Conservation (phyloP, 164 flowering plant species). For the Paratinospora sagittata region DNA sequence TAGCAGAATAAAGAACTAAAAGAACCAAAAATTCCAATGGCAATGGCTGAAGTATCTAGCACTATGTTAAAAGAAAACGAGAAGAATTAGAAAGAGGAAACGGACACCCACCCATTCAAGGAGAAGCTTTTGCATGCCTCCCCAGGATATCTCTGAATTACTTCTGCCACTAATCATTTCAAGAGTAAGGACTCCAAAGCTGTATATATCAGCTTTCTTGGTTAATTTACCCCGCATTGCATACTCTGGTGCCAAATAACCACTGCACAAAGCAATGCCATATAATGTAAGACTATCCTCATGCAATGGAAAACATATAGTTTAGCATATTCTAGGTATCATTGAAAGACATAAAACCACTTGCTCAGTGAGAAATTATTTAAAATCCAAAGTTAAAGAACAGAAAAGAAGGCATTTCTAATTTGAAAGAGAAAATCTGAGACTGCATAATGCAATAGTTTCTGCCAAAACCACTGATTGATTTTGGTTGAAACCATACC, state of each 20-base stretch:
- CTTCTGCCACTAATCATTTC: slow-evolving; percentile 66
- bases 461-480: too few species aligned
- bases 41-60: too few species aligned
- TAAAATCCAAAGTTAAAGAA: background rate
- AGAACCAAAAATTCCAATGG: too few species aligned
- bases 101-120: slow-evolving; percentile 53
- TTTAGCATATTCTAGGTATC: background rate
- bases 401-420: too few species aligned
- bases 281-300: background rate
- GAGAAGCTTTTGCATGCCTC: slow-evolving; percentile 37
- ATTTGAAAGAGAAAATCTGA: too few species aligned
- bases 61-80: background rate
- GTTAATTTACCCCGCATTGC: slow-evolving; percentile 71
- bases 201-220: slow-evolving; percentile 73
- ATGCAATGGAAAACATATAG: background rate
- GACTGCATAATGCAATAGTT: too few species aligned
- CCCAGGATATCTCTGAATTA: slow-evolving; percentile 44
- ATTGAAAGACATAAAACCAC: background rate
- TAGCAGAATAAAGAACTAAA: too few species aligned
- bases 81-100: background rate
- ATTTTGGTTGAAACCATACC: too few species aligned
- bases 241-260: slow-evolving; percentile 88
- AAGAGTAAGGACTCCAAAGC: slow-evolving; percentile 72
- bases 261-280: slow-evolving; percentile 38
- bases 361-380: background rate